Evolutionary conservation across 495 filamentous ascomycete species (phyloP).

Genomic region (Penicillium angulare): DNA sequence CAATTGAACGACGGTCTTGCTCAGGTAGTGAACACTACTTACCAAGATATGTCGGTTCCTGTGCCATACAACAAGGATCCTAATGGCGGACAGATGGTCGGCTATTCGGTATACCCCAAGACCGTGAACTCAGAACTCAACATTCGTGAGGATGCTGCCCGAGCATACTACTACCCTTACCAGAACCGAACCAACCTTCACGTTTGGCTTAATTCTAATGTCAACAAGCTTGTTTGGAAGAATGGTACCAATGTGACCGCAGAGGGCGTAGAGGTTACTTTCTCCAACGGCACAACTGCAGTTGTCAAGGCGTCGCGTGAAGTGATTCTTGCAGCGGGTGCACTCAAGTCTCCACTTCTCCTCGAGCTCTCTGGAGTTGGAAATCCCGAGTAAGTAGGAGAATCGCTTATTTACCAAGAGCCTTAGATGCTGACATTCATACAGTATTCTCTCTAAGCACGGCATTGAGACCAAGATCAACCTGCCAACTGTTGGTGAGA

Average conservation of each 20-base stretch:
- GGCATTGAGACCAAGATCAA: conserved; percentile 39
- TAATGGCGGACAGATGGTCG: conserved; percentile 24
- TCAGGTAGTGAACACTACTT: conserved; percentile 20
- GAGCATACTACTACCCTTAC: conserved; percentile 34
- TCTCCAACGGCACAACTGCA: conserved; percentile 27
- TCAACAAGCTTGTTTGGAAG: conserved; percentile 44
- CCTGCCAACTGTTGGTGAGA: conserved; percentile 42
- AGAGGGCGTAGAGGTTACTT: conserved; percentile 31
- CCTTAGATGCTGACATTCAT: no score
- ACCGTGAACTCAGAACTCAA: conserved; percentile 20
- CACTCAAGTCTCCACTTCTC: conserved; percentile 51
- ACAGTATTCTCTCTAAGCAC: conserved; percentile 22
- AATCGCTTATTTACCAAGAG: no score
- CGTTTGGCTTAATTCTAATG: conserved; percentile 44
- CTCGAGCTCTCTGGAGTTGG: conserved; percentile 61
- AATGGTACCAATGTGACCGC: conserved; percentile 20
- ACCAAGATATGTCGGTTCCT: conserved; percentile 16
- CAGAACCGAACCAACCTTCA: conserved; percentile 42
- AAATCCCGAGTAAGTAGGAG: no score
- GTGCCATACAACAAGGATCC: conserved; percentile 20
- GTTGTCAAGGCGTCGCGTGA: conserved; percentile 49
- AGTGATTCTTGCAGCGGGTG: conserved; percentile 50
- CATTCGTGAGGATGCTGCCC: conserved; percentile 34
- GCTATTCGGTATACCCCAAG: conserved; percentile 20
- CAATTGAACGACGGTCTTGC: conserved; percentile 23